phyloP scores from a whole-genome alignment of 345 rosid genomes.

The Cardamine chenopodiifolia region DNA sequence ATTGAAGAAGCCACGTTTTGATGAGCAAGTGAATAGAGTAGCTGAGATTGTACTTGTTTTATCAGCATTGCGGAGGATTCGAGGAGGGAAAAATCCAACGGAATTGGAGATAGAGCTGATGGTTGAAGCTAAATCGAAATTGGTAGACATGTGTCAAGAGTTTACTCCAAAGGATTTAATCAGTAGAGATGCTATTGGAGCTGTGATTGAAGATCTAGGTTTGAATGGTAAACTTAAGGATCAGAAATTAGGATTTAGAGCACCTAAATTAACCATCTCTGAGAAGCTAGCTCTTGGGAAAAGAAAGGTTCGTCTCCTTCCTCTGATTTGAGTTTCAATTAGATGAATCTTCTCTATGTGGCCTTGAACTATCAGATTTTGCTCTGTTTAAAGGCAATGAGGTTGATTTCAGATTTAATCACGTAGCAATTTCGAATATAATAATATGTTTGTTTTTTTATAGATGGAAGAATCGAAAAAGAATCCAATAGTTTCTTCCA shows the following conservation, averaged over 20 bases:
- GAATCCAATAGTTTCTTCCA: slow-evolving; percentile 50
- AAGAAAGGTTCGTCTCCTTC: slow-evolving; percentile 60
- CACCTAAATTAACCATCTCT: slow-evolving; percentile 64
- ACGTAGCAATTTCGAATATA: not conserved
- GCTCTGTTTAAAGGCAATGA: too few species aligned
- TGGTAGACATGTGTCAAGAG: slow-evolving; percentile 61
- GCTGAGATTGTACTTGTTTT: slow-evolving; percentile 88
- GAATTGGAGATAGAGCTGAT: slow-evolving; percentile 68
- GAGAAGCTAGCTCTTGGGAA: slow-evolving; percentile 68
- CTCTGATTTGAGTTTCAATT: not conserved
- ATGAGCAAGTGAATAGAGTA: slow-evolving; percentile 54
- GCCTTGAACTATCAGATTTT: too few species aligned
- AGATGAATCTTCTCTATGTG: too few species aligned
- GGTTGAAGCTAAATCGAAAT: slow-evolving; percentile 77
- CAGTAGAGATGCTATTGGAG: slow-evolving; percentile 59
- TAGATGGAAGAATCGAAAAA: slow-evolving; percentile 87
- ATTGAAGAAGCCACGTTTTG: slow-evolving; percentile 49
- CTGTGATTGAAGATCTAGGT: slow-evolving; percentile 87
- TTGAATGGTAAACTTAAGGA: slow-evolving; percentile 64
- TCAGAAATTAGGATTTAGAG: slow-evolving; percentile 69
- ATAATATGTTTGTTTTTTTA: not conserved
- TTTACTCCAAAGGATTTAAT: slow-evolving; percentile 75
- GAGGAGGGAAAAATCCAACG: slow-evolving; percentile 81
- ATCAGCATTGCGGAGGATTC: slow-evolving; percentile 74
- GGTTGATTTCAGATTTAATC: not conserved